Evolutionary conservation across 2,329 filamentous ascomycete genomes (phyloP).

Genomic region (Alternaria sp.): DNA sequence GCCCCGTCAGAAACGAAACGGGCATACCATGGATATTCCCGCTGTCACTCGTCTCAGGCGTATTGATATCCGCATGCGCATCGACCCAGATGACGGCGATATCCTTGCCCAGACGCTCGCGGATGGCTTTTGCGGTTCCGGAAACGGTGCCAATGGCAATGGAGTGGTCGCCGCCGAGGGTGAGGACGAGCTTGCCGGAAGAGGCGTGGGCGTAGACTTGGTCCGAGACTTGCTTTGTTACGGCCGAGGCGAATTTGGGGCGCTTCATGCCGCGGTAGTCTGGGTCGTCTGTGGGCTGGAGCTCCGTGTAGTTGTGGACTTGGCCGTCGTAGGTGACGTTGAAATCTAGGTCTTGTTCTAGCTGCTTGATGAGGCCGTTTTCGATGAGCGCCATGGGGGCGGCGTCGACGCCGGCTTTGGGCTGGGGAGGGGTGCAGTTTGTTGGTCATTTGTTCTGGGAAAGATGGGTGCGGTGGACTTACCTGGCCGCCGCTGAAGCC

Average conservation of each 20-base stretch:
- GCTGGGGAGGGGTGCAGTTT: slow-evolving; percentile 59
- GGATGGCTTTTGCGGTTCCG: slow-evolving; percentile 83
- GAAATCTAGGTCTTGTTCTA: slow-evolving; percentile 87
- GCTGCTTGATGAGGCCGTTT: slow-evolving; percentile 82
- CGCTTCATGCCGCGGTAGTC: slow-evolving; percentile 94
- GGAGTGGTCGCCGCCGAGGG: slow-evolving; percentile 93
- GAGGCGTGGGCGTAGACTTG: slow-evolving; percentile 89
- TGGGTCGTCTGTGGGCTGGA: slow-evolving; percentile 75
- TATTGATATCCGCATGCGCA: slow-evolving; percentile 97
- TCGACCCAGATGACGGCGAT: slow-evolving; percentile 99
- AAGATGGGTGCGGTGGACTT: slow-evolving; percentile 43
- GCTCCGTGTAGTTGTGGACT: slow-evolving; percentile 82
- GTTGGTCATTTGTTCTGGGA: slow-evolving; percentile 18
- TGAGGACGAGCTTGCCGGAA: slow-evolving; percentile 86
- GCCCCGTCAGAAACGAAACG: slow-evolving; percentile 85
- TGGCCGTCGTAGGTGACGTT: slow-evolving; percentile 82
- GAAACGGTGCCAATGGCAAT: slow-evolving; percentile 95
- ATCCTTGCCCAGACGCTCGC: slow-evolving; percentile 81
- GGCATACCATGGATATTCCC: slow-evolving; percentile 99
- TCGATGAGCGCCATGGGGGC: slow-evolving; percentile 89
- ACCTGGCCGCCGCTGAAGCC: slow-evolving; percentile 97
- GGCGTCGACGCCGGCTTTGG: slow-evolving; percentile 90
- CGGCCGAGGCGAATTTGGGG: slow-evolving; percentile 82
- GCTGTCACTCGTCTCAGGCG: slow-evolving; percentile 84
- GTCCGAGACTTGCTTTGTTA: slow-evolving; percentile 78